Conservation (phyloP, 345 rosid species). For the Arabis hirsuta region DNA sequence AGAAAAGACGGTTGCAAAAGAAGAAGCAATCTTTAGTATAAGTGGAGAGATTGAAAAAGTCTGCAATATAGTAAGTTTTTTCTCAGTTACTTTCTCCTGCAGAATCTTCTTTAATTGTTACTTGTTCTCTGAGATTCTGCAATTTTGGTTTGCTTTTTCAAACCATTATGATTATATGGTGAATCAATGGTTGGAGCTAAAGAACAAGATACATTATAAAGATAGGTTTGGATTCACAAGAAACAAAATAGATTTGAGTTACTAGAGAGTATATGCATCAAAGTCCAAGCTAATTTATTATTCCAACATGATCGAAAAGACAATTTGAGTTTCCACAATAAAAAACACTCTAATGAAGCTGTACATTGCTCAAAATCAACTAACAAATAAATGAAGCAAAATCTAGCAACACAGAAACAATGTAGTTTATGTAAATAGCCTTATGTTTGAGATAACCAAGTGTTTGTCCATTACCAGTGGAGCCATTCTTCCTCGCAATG, state of each 20-base stretch:
- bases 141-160: neutral
- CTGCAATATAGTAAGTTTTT: neutral
- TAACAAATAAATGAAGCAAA: constrained; percentile 39
- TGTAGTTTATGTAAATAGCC: constrained; percentile 36
- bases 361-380: constrained; percentile 43
- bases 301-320: constrained; percentile 2
- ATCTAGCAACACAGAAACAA: constrained; percentile 40
- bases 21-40: neutral
- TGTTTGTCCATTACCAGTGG: constrained; percentile 13
- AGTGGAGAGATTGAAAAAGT: constrained; percentile 13
- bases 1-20: neutral
- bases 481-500: constrained; percentile 10
- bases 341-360: constrained; percentile 31
- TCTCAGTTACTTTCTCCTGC: neutral
- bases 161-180: neutral
- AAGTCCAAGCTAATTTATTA: constrained; percentile 33
- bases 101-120: neutral
- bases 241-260: constrained; percentile 25
- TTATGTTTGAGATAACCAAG: constrained; percentile 25
- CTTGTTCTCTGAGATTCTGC: neutral
- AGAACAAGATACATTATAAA: constrained; percentile 4
- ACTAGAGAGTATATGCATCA: constrained; percentile 34
- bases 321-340: constrained; percentile 18
- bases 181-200: neutral
- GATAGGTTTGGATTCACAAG: constrained; percentile 18